Evolutionary conservation across 1,284 basidiomycete genomes (phyloP), one percentile per base, ranked within the genome.

Genomic region (Chondrostereum purpureum): DNA sequence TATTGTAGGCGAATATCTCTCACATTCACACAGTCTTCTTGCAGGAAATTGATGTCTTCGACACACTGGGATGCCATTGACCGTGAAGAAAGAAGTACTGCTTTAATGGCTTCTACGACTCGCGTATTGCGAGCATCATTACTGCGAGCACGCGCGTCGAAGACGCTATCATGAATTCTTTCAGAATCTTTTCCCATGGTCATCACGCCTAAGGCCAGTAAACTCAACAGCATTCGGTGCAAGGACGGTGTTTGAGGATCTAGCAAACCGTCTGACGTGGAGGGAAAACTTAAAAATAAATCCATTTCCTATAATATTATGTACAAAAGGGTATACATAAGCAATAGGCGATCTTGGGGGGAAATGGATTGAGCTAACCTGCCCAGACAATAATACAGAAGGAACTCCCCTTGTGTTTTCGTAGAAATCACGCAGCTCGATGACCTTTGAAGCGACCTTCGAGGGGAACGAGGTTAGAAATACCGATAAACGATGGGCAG

Each of bases 351-450:
- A 52, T 34, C 47, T 47, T 46, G 53, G 47, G 47, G 54, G 47
- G 51, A 39, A 52, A 41, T 50, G 47, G 43, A 45, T 46, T 49
- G 46, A 55, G 64, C 70, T 64, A 46, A 75, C 73, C 69, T 72
- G 68, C 47, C 56, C 53, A 39, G 59, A 49, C 51, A 67, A 52
- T 52, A 67, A 64, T 49, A 57, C 56, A 47, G 55, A 55, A 50
- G 66, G 54, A 22, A 64, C 52, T 53, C 57, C 61, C 56, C 57
- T 60, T 46, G 48, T 50, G 37, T 49, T 33, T 45, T 51, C 44
- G 51, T 58, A 58, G 19, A 50, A 43, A 17, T 58, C 47, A 44
- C 67, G 55, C 44, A 64, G 48, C n/a, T 31, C 27, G n/a, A 8
- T n/a, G 8, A 31, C 8, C n/a, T 8, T 31, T 8, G 27, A 31